Evolutionary conservation across 192 early-diverging fungal species (phyloP).

Genomic region (Umbelopsis ramanniana): DNA sequence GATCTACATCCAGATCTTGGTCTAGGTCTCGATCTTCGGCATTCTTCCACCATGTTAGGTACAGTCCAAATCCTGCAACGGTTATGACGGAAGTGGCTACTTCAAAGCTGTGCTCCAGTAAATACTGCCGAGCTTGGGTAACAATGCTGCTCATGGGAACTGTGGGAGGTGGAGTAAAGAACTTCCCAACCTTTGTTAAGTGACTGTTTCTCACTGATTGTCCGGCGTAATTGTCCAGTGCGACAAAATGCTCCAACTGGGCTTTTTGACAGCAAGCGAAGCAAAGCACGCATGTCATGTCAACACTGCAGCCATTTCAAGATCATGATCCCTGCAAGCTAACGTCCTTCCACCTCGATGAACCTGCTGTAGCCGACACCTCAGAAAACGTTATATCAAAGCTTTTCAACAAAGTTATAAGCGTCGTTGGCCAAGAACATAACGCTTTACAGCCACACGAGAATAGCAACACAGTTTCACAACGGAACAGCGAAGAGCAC

Average conservation of each 20-base stretch:
- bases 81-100: background rate
- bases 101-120: background rate
- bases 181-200: background rate
- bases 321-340: background rate
- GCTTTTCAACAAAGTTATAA: conserved; percentile 11
- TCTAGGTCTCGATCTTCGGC: conserved; percentile 1
- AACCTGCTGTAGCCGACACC: background rate
- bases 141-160: background rate
- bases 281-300: conserved; percentile 18
- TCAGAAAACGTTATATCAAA: conserved; percentile 13
- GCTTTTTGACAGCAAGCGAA: conserved; percentile 10
- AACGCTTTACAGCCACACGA: background rate
- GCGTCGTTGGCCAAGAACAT: conserved; percentile 7
- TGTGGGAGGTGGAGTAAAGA: background rate
- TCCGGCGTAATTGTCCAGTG: no score
- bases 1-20: background rate
- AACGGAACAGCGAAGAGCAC: background rate
- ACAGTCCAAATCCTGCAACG: background rate
- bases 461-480: background rate
- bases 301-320: background rate
- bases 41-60: background rate
- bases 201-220: background rate
- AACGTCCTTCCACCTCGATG: conserved; percentile 11
- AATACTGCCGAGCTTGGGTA: background rate
- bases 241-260: background rate